phyloP scores from a whole-genome alignment of 148 eudicot genomes.

The Cornus florida region DNA sequence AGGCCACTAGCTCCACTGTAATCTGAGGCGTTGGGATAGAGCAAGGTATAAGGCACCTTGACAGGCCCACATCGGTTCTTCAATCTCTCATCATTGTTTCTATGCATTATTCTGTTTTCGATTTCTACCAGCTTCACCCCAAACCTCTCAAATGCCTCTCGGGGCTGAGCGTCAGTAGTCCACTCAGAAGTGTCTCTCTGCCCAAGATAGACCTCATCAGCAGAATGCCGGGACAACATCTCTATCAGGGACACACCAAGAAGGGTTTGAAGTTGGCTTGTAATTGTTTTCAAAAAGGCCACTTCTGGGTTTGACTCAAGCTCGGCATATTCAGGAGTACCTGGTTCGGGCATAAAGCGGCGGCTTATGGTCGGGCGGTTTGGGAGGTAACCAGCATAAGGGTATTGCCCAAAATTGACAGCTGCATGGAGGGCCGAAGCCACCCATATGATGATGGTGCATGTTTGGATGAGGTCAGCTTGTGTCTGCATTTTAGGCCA shows the following conservation, averaged over 20 bases:
- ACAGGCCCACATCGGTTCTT: conserved; percentile 63
- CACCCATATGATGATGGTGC: conserved; percentile 76
- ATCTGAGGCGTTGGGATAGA: conserved; percentile 64
- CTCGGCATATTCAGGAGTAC: conserved; percentile 54
- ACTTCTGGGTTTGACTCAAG: conserved; percentile 50
- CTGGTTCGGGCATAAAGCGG: conserved; percentile 69
- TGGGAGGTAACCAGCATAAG: conserved; percentile 74
- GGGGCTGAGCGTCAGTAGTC: conserved; percentile 50
- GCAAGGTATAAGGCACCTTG: conserved; percentile 59
- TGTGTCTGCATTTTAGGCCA: conserved; percentile 62
- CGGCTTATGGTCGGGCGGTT: conserved; percentile 78
- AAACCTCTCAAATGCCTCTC: conserved; percentile 53
- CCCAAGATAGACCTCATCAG: conserved; percentile 77
- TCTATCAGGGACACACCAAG: conserved; percentile 72
- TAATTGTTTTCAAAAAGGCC: conserved; percentile 53
- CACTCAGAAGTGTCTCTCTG: conserved; percentile 57
- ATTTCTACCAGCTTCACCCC: conserved; percentile 28
- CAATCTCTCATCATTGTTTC: conserved; percentile 42
- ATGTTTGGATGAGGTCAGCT: conserved; percentile 37
- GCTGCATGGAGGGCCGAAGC: conserved; percentile 87
- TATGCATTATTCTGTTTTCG: conserved; percentile 39
- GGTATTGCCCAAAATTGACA: conserved; percentile 78
- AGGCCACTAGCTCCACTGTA: conserved; percentile 45
- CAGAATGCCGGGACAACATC: conserved; percentile 56
- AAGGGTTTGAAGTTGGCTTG: conserved; percentile 58